Evolutionary conservation across 129 eudicot species (phyloP), one percentile per base, ranked within the genome.

Genomic region (Pulicaria dysenterica): DNA sequence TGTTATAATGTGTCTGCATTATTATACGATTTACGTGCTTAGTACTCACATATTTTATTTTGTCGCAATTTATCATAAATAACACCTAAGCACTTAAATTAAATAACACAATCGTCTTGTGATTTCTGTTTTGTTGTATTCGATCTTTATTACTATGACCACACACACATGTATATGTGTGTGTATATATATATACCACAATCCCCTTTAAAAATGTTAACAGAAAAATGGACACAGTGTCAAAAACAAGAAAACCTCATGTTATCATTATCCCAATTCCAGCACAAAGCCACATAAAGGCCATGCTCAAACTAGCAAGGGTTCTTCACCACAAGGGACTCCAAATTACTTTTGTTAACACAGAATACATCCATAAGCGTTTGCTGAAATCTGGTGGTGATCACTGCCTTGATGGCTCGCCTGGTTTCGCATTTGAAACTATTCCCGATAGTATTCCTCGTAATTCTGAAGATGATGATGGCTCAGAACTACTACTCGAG

Each of bases 361-460:
- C 76, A 5, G 67, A 71, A 1, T 9, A 15, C 42, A 34, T 77
- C 86, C 83, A 88, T 78, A 70, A 76, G n/a, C 88, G 87, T 62
- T 74, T 88, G 19, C 76, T 88, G 67, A 31, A 56, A 16, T 85
- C 95, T 4, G 70, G 79, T 12, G 95, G 90, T n/a, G 62, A 76
- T 47, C 3, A 46, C 36, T 53, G 80, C 78, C 68, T 85, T 1
- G 83, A 60, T 12, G 85, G 83, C 17, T 50, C 87, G 16, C 80
- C 91, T 4, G 88, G 70, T 36, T 88, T 88, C 70, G 75, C 68
- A 3, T 88, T 85, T 50, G 75, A 72, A 54, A 14, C 88, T 61
- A 83, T 88, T 45, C 86, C 86, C 6, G 91, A 85, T 72, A 86
- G 91, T 10, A 80, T 87, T 2, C 81, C 87, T 12, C 82, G 47